Conservation (phyloP, 371 early-diverging fungal species). For the Zychaea mexicana region DNA sequence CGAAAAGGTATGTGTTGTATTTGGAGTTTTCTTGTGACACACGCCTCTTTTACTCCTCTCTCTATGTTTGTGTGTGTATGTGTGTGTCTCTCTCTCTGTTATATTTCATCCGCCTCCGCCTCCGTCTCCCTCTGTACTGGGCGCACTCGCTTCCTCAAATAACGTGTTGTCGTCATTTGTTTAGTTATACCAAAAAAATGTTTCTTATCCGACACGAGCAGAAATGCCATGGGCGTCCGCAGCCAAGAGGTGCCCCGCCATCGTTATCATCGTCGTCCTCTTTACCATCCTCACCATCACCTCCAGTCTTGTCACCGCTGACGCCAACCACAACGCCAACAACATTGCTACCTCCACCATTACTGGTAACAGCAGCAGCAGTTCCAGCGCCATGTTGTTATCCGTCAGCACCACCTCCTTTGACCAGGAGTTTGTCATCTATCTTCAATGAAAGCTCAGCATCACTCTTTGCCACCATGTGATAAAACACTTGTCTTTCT, state of each 20-base stretch:
- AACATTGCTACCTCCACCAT: neutral
- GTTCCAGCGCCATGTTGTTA: neutral
- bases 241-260: neutral
- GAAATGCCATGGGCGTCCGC: conserved; percentile 6
- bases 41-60: neutral
- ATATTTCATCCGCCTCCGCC: neutral
- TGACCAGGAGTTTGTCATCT: neutral
- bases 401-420: neutral
- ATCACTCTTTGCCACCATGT: conserved; percentile 5
- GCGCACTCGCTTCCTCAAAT: too few relatives aligned
- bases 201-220: conserved; percentile 12
- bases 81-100: neutral
- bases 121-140: neutral
- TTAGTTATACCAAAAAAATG: conserved; percentile 17
- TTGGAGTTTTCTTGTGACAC: neutral
- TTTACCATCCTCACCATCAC: neutral
- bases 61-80: neutral
- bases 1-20: conserved; percentile 24
- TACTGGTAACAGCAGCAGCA: neutral
- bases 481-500: neutral
- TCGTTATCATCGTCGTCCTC: neutral
- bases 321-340: neutral
- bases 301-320: neutral
- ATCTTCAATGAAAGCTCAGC: conserved; percentile 1
- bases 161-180: neutral